Evolutionary conservation across 2,329 filamentous ascomycete genomes (phyloP), one percentile per base, ranked within the genome.

Genomic region (Epichloe baconii): DNA sequence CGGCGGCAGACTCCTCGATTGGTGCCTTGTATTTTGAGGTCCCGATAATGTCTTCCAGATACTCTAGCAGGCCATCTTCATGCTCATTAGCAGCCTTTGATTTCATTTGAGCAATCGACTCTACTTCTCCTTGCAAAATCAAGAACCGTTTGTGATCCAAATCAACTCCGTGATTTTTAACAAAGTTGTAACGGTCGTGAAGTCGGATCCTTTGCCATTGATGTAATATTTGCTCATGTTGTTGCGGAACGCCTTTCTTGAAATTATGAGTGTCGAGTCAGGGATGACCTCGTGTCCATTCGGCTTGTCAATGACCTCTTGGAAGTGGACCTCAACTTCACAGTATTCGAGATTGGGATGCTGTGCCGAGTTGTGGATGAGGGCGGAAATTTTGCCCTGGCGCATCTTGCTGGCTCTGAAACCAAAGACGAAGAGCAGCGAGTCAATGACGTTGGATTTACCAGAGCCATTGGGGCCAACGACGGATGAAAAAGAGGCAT

Each of bases 91-190:
- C 83, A 4, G 94, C 93, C 67, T 98, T 98, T 17, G 94, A 78
- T 69, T 98, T 98, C 93, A 98, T 98, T 68, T 97, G 93, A 6
- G 93, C 91, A 64, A 98, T 98, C 0, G 91, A 96, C 67, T 98
- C 93, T 53, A 98, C 93, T 66, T 98, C 93, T 62, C 93, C 93
- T 67, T 98, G 93, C 11, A 98, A 73, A 62, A 98, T 98, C 50
- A 98, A 72, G 70, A 98, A 98, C 54, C 93, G 87, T 71, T 98
- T 98, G 71, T 98, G 93, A 62, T 98, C 93, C 21, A 98, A 76
- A 70, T 98, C 93, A 15, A 98, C 87, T 2, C 93, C 94, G 23
- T 87, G 82, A 21, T 89, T 88, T 85, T 85, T 8, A 98, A 78
- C 14, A 98, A 74, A 0, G 84, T 88, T 0, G 90, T 96, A 31